A percentile compares a stretch with the other conserved stretches of the same genome.
Conservation (phyloP, 2,329 filamentous ascomycete species). For the Alternaria ventricosa region DNA sequence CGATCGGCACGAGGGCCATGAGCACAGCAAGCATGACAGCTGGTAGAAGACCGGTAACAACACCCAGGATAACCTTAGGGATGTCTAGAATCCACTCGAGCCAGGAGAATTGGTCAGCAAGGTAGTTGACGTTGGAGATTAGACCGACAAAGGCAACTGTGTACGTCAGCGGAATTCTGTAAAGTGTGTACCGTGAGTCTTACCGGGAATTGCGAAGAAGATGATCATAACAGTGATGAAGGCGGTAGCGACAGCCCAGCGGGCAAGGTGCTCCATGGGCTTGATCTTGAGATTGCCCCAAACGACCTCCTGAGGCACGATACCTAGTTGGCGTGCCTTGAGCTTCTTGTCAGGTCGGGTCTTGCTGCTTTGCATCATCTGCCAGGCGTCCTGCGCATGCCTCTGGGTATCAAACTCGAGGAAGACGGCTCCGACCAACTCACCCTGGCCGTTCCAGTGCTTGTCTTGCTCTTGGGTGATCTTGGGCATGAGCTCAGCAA, state of each 20-base stretch:
- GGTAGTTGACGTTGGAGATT: constrained; percentile 54
- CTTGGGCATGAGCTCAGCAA: constrained; percentile 74
- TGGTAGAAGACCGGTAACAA: constrained; percentile 56
- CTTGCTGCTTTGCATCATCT: constrained; percentile 60
- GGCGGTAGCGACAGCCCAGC: constrained; percentile 45
- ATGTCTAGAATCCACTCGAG: constrained; percentile 53
- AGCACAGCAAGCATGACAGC: constrained; percentile 52
- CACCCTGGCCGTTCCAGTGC: constrained; percentile 70
- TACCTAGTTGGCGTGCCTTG: constrained; percentile 51
- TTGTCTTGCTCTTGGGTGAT: constrained; percentile 71
- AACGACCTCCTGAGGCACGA: constrained; percentile 55
- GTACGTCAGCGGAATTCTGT: constrained; percentile 12
- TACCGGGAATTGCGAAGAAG: constrained; percentile 54
- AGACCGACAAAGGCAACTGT: constrained; percentile 52
- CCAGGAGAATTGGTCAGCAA: constrained; percentile 48
- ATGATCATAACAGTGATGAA: constrained; percentile 52
- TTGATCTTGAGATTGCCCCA: constrained; percentile 55
- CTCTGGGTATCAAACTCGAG: constrained; percentile 84
- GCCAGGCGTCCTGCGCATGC: constrained; percentile 83
- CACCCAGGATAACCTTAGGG: constrained; percentile 50
- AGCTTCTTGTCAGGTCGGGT: constrained; percentile 45
- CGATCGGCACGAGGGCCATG: constrained; percentile 54
- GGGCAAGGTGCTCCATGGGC: constrained; percentile 37
- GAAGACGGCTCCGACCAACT: constrained; percentile 78
- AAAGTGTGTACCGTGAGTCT: neutral